Base-by-base conservation (phyloP, 805 yeast genomes). In the Metschnikowia gruessii region DNA sequence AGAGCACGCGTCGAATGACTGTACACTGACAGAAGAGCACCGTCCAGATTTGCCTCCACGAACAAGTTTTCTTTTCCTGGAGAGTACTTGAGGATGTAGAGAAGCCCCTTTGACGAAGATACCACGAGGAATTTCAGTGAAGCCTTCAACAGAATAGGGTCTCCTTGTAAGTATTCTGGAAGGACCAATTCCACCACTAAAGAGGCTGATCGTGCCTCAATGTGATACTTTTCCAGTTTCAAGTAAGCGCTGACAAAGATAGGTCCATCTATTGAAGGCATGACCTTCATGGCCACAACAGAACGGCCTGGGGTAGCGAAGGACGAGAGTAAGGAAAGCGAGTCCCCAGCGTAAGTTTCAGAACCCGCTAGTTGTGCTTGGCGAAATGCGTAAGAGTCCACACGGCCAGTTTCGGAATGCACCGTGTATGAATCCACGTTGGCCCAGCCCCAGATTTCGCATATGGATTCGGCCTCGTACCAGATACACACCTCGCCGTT, bases 391-490 rank as follows among this genome's bases (percentile, higher is more conserved):
- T 18, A 13, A 19, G 26, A 24, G 17, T 9, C 13, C 39, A 2
- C 11, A 13, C 29, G 22, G 5, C 22, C 38, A 8, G 39, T 38
- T 17, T 40, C 48, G 5, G 24, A 26, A 29, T 30, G 30, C 15
- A 12, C 17, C n/a, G 26, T 4, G 28, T 45, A 45, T 11, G 28
- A 19, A 6, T 17, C 15, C 5, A 40, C 37, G 22, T 18, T 30
- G 2, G 22, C 37, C 69, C 72, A 67, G 44, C 61, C 62, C 75
- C 75, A 71, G 13, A 69, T 48, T 48, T 70, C 70, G 13, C 68
- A 29, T 2, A 50, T 35, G 2, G 40, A 21, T 10, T 51, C 32
- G 5, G 39, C 37, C 1, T 60, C 59, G 49, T 57, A 64, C 34
- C 65, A 49, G 4, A 69, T 50, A 33, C 63, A 48, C 18, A 70